phyloP scores from a whole-genome alignment of 2,329 filamentous ascomycete species.

The Aspergillus caelatus region DNA sequence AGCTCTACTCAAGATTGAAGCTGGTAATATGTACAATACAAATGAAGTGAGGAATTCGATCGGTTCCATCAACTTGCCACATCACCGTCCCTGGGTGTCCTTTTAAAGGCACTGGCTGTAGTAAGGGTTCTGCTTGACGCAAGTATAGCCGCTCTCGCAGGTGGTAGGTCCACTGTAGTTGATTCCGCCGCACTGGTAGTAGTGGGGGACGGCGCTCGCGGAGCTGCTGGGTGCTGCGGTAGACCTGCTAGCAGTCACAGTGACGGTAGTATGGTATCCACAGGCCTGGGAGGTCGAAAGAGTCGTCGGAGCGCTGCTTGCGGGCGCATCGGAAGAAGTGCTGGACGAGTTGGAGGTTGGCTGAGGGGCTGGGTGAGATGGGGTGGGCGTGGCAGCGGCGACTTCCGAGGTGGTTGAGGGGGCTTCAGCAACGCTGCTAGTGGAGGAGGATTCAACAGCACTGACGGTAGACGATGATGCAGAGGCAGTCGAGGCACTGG shows the following conservation, averaged over 20 bases:
- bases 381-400: constrained; percentile 7
- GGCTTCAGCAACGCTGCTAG: constrained; percentile 4
- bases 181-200: constrained; percentile 40
- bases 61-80: background rate
- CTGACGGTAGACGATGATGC: constrained; percentile 10
- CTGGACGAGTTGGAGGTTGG: constrained; percentile 1
- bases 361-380: constrained; percentile 7
- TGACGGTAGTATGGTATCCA: constrained; percentile 9
- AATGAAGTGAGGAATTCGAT: background rate
- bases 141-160: constrained; percentile 37
- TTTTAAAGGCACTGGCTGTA: constrained; percentile 40
- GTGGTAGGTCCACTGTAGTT: constrained; percentile 39
- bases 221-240: constrained; percentile 11
- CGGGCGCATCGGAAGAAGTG: background rate
- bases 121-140: constrained; percentile 39
- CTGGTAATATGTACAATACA: constrained; percentile 1
- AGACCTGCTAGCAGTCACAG: constrained; percentile 5
- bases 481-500: constrained; percentile 16
- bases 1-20: background rate
- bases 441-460: constrained; percentile 10
- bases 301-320: background rate
- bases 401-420: constrained; percentile 9
- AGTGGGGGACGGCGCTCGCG: constrained; percentile 22
- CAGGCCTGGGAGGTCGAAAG: constrained; percentile 3
- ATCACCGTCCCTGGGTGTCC: background rate